Conservation (phyloP, 1,139 yeast species). For the Pichia sp. region DNA sequence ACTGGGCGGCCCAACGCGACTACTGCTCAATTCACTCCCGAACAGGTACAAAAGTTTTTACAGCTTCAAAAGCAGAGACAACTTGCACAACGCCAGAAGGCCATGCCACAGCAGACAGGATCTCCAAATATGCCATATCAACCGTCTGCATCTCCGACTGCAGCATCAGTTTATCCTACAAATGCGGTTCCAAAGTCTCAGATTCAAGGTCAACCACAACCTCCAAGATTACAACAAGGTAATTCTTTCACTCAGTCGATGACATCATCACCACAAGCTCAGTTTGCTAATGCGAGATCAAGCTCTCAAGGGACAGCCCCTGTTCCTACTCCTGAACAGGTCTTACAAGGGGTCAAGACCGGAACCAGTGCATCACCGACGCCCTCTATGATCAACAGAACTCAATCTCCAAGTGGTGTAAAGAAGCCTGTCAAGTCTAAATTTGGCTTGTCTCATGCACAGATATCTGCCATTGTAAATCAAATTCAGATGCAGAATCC, state of each 20-base stretch:
- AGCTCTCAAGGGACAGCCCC: constrained; percentile 7
- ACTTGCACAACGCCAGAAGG: constrained; percentile 24
- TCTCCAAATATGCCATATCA: constrained; percentile 18
- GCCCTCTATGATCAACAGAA: constrained; percentile 6
- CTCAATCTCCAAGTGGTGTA: constrained; percentile 13
- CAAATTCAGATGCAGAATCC: constrained; percentile 69
- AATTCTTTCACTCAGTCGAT: constrained; percentile 4
- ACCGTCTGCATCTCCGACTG: not conserved
- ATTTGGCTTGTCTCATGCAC: constrained; percentile 50
- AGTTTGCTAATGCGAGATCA: not conserved
- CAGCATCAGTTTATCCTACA: constrained; percentile 3
- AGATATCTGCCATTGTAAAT: constrained; percentile 61
- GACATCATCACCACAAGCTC: constrained; percentile 5
- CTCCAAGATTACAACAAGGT: constrained; percentile 2
- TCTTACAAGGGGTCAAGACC: constrained; percentile 12
- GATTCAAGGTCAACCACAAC: constrained; percentile 5
- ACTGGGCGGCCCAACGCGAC: constrained; percentile 37
- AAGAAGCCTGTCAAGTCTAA: constrained; percentile 17
- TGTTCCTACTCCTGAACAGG: constrained; percentile 26
- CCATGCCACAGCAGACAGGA: constrained; percentile 13
- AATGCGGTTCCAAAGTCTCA: constrained; percentile 9
- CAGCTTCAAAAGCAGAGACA: constrained; percentile 48
- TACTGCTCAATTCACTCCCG: constrained; percentile 39
- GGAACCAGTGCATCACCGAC: constrained; percentile 10
- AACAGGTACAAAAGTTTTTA: constrained; percentile 46